Evolutionary conservation across 108 stramenopile species (phyloP).

Genomic region (Fistulifera solaris): DNA sequence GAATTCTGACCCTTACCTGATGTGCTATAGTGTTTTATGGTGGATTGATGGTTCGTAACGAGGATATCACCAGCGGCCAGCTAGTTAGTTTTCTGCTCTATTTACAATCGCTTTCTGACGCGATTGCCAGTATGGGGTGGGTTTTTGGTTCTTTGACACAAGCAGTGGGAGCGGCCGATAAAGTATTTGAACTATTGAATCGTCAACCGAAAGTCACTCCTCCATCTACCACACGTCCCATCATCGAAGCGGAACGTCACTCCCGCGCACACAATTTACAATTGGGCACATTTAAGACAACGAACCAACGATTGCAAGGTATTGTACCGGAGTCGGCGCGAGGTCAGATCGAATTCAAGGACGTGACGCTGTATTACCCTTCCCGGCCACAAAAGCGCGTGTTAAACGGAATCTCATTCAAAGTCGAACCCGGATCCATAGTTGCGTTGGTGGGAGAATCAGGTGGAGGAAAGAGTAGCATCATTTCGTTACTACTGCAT

Average conservation of each 20-base stretch:
- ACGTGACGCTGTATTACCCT: slow-evolving; percentile 52
- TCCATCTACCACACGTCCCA: slow-evolving; percentile 6
- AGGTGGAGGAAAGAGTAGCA: slow-evolving; percentile 74
- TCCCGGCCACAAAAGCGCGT: slow-evolving; percentile 45
- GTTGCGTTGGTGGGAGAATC: slow-evolving; percentile 72
- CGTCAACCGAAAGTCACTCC: slow-evolving; percentile 27
- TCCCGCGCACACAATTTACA: not conserved
- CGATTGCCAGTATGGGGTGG: slow-evolving; percentile 44
- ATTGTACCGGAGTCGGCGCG: not conserved
- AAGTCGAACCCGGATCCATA: slow-evolving; percentile 38
- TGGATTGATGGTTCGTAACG: slow-evolving; percentile 47
- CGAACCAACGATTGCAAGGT: slow-evolving; percentile 1
- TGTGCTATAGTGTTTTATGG: slow-evolving; percentile 61
- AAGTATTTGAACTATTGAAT: slow-evolving; percentile 66
- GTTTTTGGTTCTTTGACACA: slow-evolving; percentile 50
- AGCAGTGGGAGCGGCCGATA: slow-evolving; percentile 70
- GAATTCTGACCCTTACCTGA: not conserved
- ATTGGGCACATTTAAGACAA: not conserved
- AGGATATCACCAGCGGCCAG: slow-evolving; percentile 41
- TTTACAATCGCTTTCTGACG: slow-evolving; percentile 37
- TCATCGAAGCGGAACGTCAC: not conserved
- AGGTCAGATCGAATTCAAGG: slow-evolving; percentile 32
- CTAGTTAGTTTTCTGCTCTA: slow-evolving; percentile 65
- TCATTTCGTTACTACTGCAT: slow-evolving; percentile 66
- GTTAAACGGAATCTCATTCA: slow-evolving; percentile 37